These are phyloP conservation scores for Lunularia cruciata DNA, from an alignment of 225 moss, liverwort and hornwort species.

Conservation along the genomic window DNA sequence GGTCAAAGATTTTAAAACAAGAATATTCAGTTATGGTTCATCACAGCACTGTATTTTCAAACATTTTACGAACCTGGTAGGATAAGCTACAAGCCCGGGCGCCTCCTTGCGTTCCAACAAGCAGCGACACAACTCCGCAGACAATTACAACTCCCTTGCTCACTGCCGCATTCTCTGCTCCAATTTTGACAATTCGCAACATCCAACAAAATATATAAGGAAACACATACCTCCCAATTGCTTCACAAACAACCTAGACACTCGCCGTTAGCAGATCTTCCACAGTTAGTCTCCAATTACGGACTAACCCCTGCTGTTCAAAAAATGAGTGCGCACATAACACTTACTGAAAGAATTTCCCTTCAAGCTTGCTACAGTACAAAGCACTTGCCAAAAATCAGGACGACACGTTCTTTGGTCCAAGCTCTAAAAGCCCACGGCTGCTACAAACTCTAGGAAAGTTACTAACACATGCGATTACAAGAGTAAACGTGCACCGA, in stretches of 20 bases:
- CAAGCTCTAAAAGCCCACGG: no score
- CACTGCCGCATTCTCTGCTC: slow-evolving; percentile 91
- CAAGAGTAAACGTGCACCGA: neutral
- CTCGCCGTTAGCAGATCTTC: neutral
- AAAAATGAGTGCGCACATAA: no score
- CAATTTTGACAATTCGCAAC: neutral
- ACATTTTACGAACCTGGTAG: slow-evolving; percentile 57
- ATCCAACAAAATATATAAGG: neutral
- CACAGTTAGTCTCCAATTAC: neutral
- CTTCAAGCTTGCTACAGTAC: no score
- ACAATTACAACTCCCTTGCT: slow-evolving; percentile 77
- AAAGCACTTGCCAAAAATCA: no score
- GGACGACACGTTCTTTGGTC: no score
- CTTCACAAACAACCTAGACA: neutral
- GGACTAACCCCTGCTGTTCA: no score
- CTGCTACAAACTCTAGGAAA: no score
- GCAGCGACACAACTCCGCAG: slow-evolving; percentile 75
- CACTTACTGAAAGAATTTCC: no score
- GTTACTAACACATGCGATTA: no score
- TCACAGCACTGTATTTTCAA: neutral
- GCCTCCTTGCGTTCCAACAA: slow-evolving; percentile 82
- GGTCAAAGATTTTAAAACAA: neutral
- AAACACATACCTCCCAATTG: neutral
- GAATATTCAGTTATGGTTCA: no score
- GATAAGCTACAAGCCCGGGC: slow-evolving; percentile 77